Base-by-base conservation (phyloP, 768 basidiomycete genomes). In the Goffeauzyma gilvescens region DNA sequence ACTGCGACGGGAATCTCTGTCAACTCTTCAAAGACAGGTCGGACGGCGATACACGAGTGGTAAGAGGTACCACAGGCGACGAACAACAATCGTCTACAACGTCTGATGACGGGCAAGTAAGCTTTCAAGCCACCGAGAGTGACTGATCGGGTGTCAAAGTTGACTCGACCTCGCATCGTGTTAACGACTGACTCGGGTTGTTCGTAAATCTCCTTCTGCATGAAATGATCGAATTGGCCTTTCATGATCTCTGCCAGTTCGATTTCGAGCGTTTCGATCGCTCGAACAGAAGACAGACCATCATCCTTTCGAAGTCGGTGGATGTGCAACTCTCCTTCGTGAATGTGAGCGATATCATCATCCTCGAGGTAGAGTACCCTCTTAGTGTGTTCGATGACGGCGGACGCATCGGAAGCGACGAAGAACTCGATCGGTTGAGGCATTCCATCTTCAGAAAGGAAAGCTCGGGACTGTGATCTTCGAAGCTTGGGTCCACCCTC, bases 161-260 rank as follows among this genome's bases (percentile, higher is more conserved):
- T 96, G 70, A 98, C 82, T 54, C 93, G 86, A 48, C 93, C 93
- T 74, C 93, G 82, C 93, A 98, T 98, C 38, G 93, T 98, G 74
- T 98, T 98, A 67, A 96, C 86, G 50, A 96, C 93, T 21, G 86
- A 90, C 60, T 98, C 93, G 38, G 93, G 90, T 65, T 96, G 90
- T 62, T 95, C 65, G 70, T 86, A 95, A 55, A 95, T 95, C 66
- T 98, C 93, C 70, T 98, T 98, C 65, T 96, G 90, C 93, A 98
- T 98, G 69, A 98, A 98, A 62, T 90, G 89, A 61, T 85, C 85
- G 63, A 96, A 98, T 66, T 87, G 85, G 61, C 93, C 93, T 73
- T 98, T 98, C 93, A 96, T 96, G 69, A 98, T 96, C 53, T 90
- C 93, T n/a, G 90, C 90, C 34, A 98, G 75, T 67, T 98, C 93